These are phyloP conservation scores for Cryptosporidium bovis DNA, from an alignment of 169 alveolate species.

Conservation along the genomic window DNA sequence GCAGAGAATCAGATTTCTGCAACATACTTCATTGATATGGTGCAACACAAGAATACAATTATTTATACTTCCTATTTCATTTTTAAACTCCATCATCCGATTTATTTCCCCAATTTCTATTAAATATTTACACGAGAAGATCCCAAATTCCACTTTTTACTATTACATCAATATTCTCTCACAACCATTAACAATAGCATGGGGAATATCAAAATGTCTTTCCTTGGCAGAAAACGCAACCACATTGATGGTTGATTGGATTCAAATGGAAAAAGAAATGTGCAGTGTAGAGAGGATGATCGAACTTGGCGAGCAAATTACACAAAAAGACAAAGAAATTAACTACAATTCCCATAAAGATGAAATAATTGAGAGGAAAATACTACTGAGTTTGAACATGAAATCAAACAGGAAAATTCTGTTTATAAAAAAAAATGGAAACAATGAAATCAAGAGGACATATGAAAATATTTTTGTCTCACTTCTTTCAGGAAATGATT, in stretches of 20 bases:
- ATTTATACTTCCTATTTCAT: slow-evolving; percentile 56
- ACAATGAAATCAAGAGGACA: slow-evolving; percentile 2
- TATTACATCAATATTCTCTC: slow-evolving; percentile 29
- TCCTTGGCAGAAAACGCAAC: slow-evolving; percentile 73
- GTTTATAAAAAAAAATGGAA: background rate
- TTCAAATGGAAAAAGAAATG: slow-evolving; percentile 67
- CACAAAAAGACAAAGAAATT: slow-evolving; percentile 12
- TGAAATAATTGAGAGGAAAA: slow-evolving; percentile 18
- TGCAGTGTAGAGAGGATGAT: slow-evolving; percentile 64
- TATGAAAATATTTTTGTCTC: slow-evolving; percentile 30
- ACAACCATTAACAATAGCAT: slow-evolving; percentile 47
- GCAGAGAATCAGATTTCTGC: slow-evolving; percentile 64
- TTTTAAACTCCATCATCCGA: slow-evolving; percentile 37
- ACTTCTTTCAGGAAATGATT: slow-evolving; percentile 15
- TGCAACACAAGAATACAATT: slow-evolving; percentile 65
- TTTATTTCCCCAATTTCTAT: slow-evolving; percentile 28
- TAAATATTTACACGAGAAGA: background rate
- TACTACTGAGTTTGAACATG: slow-evolving; percentile 4
- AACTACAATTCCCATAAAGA: slow-evolving; percentile 7
- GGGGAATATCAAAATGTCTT: slow-evolving; percentile 70
- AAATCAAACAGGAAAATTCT: slow-evolving; percentile 2
- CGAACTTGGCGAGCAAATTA: background rate
- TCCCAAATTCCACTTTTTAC: background rate
- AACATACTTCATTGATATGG: slow-evolving; percentile 60
- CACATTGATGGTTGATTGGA: slow-evolving; percentile 32